Conservation (phyloP, 441 rosid genomes). For the Erysimum pusillum region DNA sequence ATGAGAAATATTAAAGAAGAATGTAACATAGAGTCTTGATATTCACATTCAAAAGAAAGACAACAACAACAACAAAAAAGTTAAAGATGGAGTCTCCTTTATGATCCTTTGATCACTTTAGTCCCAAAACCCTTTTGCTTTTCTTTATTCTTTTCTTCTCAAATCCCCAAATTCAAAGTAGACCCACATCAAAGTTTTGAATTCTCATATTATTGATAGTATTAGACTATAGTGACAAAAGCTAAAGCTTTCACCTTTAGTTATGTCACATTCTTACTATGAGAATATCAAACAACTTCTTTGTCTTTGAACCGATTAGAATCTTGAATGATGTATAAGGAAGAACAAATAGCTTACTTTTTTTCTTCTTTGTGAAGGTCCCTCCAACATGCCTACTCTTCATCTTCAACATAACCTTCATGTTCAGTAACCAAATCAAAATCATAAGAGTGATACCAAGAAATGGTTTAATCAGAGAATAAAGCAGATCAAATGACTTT, state of each 20-base stretch:
- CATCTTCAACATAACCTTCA: constrained; percentile 88
- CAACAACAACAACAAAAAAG: too few relatives aligned
- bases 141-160: constrained; percentile 50
- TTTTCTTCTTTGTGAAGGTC: constrained; percentile 97
- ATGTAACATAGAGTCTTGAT: too few relatives aligned
- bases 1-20: too few relatives aligned
- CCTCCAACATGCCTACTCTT: constrained; percentile 95
- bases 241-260: too few relatives aligned
- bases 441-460: constrained; percentile 26
- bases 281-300: too few relatives aligned
- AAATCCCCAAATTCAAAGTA: constrained; percentile 65
- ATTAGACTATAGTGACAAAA: too few relatives aligned
- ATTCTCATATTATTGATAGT: constrained; percentile 52
- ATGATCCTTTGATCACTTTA: constrained; percentile 39
- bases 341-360: too few relatives aligned
- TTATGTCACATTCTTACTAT: too few relatives aligned
- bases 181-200: constrained; percentile 61
- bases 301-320: too few relatives aligned
- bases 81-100: too few relatives aligned
- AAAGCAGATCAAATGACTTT: constrained; percentile 23
- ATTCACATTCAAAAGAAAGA: constrained; percentile 34
- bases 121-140: constrained; percentile 45
- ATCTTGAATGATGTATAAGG: too few relatives aligned
- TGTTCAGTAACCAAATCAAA: constrained; percentile 5
- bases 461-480: constrained; percentile 24